phyloP scores from a whole-genome alignment of 192 early-diverging fungal species.

The Spinellus fusiger region DNA sequence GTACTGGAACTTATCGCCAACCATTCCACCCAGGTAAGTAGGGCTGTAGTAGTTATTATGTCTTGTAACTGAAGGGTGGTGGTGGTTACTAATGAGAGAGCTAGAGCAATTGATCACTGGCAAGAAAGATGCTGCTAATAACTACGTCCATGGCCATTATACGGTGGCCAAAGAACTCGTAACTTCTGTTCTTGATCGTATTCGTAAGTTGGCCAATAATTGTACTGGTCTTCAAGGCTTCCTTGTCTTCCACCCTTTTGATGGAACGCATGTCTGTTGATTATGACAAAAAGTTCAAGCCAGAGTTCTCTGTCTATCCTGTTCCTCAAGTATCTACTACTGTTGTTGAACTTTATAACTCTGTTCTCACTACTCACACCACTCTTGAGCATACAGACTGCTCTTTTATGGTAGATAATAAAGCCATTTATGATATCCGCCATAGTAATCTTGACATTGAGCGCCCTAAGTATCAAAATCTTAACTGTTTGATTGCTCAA shows the following conservation, averaged over 20 bases:
- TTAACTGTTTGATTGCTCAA: constrained; percentile 97
- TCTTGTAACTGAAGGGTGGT: no score
- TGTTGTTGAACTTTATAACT: constrained; percentile 98
- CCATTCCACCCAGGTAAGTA: constrained; percentile 52
- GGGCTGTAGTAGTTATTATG: no score
- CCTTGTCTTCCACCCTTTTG: constrained; percentile 98
- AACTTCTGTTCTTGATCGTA: constrained; percentile 89
- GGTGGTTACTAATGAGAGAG: no score
- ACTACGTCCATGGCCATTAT: constrained; percentile 99
- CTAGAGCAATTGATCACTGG: constrained; percentile 97
- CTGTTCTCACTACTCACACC: constrained; percentile 97
- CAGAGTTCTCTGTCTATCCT: constrained; percentile 92
- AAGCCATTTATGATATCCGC: constrained; percentile 99
- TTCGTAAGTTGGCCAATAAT: constrained; percentile 96
- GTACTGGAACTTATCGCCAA: constrained; percentile 94
- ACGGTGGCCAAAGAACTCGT: constrained; percentile 99
- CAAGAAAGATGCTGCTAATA: constrained; percentile 99
- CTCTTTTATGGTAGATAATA: constrained; percentile 99
- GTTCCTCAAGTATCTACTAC: constrained; percentile 95
- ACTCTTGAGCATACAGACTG: constrained; percentile 97
- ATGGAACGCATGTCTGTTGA: constrained; percentile 38
- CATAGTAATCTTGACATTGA: constrained; percentile 94
- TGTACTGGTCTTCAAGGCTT: constrained; percentile 98
- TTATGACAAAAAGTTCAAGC: constrained; percentile 39
- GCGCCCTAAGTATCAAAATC: constrained; percentile 91